A percentile compares a stretch with the other conserved stretches of the same genome.
These are phyloP conservation scores for Chlamydomonas eustigma DNA, from an alignment of 139 green algal genomes.

Conservation along the genomic window DNA sequence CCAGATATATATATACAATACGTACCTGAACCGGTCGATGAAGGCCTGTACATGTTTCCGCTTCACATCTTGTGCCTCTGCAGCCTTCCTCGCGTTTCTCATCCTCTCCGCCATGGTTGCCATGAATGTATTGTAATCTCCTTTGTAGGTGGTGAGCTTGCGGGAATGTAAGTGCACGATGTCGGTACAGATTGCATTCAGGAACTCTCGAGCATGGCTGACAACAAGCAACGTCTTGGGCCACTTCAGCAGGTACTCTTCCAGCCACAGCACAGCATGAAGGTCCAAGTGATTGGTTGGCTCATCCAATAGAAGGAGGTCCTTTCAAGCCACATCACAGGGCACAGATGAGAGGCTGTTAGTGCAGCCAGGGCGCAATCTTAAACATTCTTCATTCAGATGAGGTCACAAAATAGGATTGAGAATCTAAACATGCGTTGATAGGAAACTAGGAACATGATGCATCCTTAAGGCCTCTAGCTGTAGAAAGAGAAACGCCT, in stretches of 20 bases:
- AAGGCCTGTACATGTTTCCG: conserved; percentile 82
- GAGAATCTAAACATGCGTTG: too few relatives aligned
- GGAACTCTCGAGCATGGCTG: conserved; percentile 80
- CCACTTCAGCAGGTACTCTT: conserved; percentile 73
- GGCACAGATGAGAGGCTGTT: too few relatives aligned
- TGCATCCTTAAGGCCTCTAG: too few relatives aligned
- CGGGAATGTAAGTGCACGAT: conserved; percentile 78
- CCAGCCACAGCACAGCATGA: conserved; percentile 81
- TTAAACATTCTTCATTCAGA: too few relatives aligned
- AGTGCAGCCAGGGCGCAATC: background rate
- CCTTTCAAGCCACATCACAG: too few relatives aligned
- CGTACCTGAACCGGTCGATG: conserved; percentile 83
- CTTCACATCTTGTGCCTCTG: conserved; percentile 64
- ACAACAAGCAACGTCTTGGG: conserved; percentile 84
- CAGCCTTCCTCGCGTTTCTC: conserved; percentile 56
- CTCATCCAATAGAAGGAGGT: conserved; percentile 90
- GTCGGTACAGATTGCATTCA: conserved; percentile 85
- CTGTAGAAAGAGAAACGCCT: too few relatives aligned
- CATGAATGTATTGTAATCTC: conserved; percentile 86
- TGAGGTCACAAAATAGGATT: too few relatives aligned
- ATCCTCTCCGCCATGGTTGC: conserved; percentile 62
- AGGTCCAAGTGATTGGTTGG: conserved; percentile 58
- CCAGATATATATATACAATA: too few relatives aligned
- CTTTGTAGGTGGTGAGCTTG: conserved; percentile 51
- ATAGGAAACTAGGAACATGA: too few relatives aligned